A percentile compares a stretch with the other conserved stretches of the same genome.
Evolutionary conservation across 176 grass and related monocot genomes (phyloP).

Genomic region (Bothriochloa decipiens): DNA sequence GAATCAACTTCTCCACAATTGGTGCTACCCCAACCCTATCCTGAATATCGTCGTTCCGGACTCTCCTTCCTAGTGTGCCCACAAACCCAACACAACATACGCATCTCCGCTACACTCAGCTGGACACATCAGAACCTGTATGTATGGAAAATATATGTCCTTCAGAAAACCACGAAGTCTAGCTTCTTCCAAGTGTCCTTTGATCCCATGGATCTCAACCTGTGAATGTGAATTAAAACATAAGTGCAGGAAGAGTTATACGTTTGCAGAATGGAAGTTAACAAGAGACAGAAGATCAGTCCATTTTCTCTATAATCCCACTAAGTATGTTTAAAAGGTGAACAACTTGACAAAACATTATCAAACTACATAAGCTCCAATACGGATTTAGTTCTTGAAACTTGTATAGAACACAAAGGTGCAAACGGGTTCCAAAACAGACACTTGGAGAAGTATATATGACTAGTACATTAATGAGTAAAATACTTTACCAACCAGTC

Average conservation of each 20-base stretch:
- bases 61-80: too few relatives aligned
- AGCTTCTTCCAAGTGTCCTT: constrained; percentile 25
- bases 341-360: constrained; percentile 7
- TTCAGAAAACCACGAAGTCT: constrained; percentile 61
- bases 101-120: too few relatives aligned
- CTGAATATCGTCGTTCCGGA: too few relatives aligned
- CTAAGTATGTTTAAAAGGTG: neutral
- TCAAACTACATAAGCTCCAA: neutral
- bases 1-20: too few relatives aligned
- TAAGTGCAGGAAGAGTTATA: neutral
- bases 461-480: neutral
- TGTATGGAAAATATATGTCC: constrained; percentile 71
- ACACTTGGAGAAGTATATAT: constrained; percentile 11
- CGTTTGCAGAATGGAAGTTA: neutral
- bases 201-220: constrained; percentile 51
- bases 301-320: neutral
- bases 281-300: neutral
- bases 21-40: too few relatives aligned
- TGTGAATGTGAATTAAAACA: constrained; percentile 39
- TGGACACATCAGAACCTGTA: constrained; percentile 56
- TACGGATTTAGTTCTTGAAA: neutral
- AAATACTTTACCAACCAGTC: too few relatives aligned
- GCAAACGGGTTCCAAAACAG: neutral
- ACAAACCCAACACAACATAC: too few relatives aligned
- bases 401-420: neutral